phyloP scores from a whole-genome alignment of 371 early-diverging fungal genomes.

The Blyttiomyces sp. region DNA sequence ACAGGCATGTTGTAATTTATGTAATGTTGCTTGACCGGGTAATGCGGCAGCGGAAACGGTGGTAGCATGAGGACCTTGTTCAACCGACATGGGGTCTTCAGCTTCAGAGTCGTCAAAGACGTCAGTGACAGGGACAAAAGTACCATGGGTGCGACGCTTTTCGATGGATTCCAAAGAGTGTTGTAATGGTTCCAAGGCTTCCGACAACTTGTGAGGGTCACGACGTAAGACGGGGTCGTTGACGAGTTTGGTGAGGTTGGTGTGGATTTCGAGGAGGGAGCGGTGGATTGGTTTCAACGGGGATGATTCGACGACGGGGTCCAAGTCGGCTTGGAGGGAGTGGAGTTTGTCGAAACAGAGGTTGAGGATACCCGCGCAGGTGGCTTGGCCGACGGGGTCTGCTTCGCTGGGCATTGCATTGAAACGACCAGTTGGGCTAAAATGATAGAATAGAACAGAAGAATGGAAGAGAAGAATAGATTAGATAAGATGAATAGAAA shows the following conservation, averaged over 20 bases:
- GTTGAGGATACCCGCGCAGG: conserved; percentile 15
- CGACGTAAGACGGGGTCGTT: background rate
- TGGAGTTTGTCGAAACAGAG: conserved; percentile 11
- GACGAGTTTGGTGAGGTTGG: conserved; percentile 4
- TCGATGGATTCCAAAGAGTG: conserved; percentile 11
- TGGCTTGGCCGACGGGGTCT: conserved; percentile 18
- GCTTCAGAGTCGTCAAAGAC: too few species aligned
- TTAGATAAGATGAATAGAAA: background rate
- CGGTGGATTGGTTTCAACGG: conserved; percentile 14
- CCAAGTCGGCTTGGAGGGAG: conserved; percentile 14
- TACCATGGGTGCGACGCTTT: conserved; percentile 7
- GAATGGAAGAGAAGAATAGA: background rate
- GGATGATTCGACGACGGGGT: conserved; percentile 7
- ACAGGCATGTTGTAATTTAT: conserved; percentile 16
- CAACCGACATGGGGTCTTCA: background rate
- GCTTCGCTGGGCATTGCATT: background rate
- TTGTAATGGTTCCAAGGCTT: conserved; percentile 7
- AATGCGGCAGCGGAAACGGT: conserved; percentile 20
- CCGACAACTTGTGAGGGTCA: conserved; percentile 11
- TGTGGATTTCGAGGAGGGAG: conserved; percentile 13
- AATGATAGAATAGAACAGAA: background rate
- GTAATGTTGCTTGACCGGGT: conserved; percentile 22
- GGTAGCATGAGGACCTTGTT: too few species aligned
- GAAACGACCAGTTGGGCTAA: conserved; percentile 12
- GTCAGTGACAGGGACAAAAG: conserved; percentile 10